Evolutionary conservation across 2,329 filamentous ascomycete species (phyloP), one percentile per base, ranked within the genome.

Genomic region (Aureobasidium namibiae): DNA sequence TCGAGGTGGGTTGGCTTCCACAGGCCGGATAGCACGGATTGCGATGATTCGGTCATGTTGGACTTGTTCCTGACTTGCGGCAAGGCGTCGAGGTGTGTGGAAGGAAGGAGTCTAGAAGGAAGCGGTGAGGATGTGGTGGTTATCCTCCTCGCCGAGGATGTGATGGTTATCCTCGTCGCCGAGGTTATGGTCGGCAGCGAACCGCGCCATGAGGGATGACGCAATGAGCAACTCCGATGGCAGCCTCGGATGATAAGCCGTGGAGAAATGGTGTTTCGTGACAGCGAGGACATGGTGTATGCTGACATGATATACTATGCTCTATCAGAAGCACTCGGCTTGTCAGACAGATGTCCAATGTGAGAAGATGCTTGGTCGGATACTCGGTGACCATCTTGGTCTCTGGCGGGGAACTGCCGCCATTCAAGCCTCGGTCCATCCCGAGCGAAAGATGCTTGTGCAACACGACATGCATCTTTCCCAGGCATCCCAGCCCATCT

Each of bases 1-100:
- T 79, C 72, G 9, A 81, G 72, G 58, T 78, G 77, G 1, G 73
- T 77, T 0, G 78, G 77, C 63, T 77, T 77, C 75, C 78, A 82
- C 0, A 81, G 70, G 31, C 79, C 79, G 23, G 71, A 72, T 5
- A 80, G 69, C 2, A 78, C 77, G 44, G 73, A 68, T 56, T 72
- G 69, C 8, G 74, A 75, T 38, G 75, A 69, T 54, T 77, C 76
- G 26, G 71, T 75, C 73, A 75, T 73, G 56, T 64, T 70, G 41
- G 68, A 68, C 65, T 71, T 70, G 68, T 66, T 67, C 60, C 69
- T 67, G 49, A 39, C n/a, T 49, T 63, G 62, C 13, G 53, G 23
- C 26, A 42, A 23, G 36, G 50, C 11, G 23, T 11, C 39, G 34
- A 52, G 18, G 5, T 24, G 18, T 42, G 42, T 24, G 5, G 14